phyloP scores from a whole-genome alignment of 371 early-diverging fungal genomes.

The Saksenaea vasiformis region DNA sequence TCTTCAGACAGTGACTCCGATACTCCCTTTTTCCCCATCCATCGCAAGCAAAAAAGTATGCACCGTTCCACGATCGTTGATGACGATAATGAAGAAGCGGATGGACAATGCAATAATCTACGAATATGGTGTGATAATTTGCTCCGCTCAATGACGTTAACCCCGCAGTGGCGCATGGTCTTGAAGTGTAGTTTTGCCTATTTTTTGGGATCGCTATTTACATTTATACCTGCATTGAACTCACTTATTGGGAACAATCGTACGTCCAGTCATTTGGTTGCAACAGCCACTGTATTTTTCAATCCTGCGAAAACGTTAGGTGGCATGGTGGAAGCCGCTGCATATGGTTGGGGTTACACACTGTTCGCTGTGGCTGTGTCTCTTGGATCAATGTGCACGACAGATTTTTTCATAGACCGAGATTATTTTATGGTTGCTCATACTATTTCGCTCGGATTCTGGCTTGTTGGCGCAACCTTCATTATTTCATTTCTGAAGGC shows the following conservation, averaged over 20 bases:
- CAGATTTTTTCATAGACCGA: slow-evolving; percentile 59
- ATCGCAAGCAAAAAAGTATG: slow-evolving; percentile 1
- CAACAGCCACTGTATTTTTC: slow-evolving; percentile 67
- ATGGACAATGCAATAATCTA: neutral
- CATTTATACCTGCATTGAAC: slow-evolving; percentile 60
- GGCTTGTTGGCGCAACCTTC: slow-evolving; percentile 63
- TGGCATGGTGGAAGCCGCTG: slow-evolving; percentile 68
- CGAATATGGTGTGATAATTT: neutral
- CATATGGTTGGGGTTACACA: slow-evolving; percentile 58
- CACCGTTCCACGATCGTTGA: neutral
- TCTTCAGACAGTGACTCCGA: slow-evolving; percentile 32
- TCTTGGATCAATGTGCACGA: slow-evolving; percentile 57
- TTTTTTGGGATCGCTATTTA: slow-evolving; percentile 60
- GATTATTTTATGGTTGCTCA: slow-evolving; percentile 44
- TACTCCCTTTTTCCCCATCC: slow-evolving; percentile 33
- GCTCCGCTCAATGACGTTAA: slow-evolving; percentile 7
- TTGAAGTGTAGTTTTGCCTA: slow-evolving; percentile 69
- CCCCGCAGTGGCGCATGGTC: slow-evolving; percentile 44
- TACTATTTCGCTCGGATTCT: slow-evolving; percentile 51
- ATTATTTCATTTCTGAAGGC: slow-evolving; percentile 64
- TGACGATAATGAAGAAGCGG: slow-evolving; percentile 8
- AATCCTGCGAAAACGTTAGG: slow-evolving; percentile 71
- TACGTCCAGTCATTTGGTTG: slow-evolving; percentile 62
- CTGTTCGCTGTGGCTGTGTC: slow-evolving; percentile 52
- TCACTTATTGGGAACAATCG: slow-evolving; percentile 47